phyloP scores from a whole-genome alignment of 495 filamentous ascomycete genomes.

The Xylaria telfairii region DNA sequence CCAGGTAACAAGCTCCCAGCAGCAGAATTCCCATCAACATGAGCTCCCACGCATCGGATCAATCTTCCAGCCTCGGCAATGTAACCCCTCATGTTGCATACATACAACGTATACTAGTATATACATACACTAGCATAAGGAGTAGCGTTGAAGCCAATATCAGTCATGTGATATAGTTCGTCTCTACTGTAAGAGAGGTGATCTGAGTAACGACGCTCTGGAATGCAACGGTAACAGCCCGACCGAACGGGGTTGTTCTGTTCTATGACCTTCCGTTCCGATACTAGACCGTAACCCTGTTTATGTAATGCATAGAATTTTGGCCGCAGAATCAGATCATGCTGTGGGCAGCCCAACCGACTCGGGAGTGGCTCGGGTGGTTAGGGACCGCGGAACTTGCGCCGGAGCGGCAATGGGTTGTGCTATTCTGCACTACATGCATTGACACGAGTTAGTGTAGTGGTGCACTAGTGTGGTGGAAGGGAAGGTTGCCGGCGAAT shows the following conservation, averaged over 20 bases:
- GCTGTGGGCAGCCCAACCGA: not conserved
- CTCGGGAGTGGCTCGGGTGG: not conserved
- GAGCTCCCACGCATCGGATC: not conserved
- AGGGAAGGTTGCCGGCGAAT: not conserved
- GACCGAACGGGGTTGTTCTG: not conserved
- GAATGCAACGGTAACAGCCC: not conserved
- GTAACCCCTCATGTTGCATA: not conserved
- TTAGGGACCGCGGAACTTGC: not conserved
- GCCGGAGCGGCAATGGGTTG: conserved; percentile 12
- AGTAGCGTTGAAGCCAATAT: not conserved
- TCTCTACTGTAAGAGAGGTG: not conserved
- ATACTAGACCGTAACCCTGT: not conserved
- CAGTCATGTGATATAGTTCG: conserved; percentile 8
- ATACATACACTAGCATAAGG: not conserved
- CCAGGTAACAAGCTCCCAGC: not conserved
- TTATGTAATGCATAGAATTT: conserved; percentile 5
- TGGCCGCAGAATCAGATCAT: conserved; percentile 4
- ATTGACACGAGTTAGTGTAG: conserved; percentile 14
- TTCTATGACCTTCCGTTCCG: not conserved
- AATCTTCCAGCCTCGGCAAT: not conserved
- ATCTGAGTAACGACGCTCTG: not conserved
- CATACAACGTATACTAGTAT: too few species aligned
- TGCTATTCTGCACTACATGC: conserved; percentile 13
- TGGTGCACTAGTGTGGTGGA: not conserved
- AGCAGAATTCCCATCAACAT: not conserved